Evolutionary conservation across 2,329 filamentous ascomycete species (phyloP), one percentile per base, ranked within the genome.

Genomic region (Microsporum canis): DNA sequence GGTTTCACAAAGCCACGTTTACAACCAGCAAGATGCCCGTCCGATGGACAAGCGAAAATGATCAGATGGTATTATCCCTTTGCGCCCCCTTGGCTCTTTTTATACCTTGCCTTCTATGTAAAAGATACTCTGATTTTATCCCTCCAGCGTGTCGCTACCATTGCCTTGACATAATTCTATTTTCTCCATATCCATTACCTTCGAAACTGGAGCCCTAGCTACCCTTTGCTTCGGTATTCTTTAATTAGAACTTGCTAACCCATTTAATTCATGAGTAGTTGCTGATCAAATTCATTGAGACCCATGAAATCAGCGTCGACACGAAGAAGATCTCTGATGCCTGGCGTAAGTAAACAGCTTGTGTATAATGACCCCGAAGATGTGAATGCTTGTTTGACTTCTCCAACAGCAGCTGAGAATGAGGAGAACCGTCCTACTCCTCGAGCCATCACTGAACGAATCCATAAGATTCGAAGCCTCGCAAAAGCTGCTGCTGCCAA

Each of bases 211-310:
- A 23, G 17, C 17, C 17, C 17, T 23, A 23, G 17, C 17, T 23
- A 23, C 17, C 17, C 1, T 23, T 23, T 23, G 17, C 17, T 23
- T 23, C 17, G 17, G 10, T 10, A 36, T 36, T 10, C 10, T 5
- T 36, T 36, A 10, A 5, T 36, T 36, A 36, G 34, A 36, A 36
- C 5, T n/a, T 45, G 27, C 12, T 61, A 55, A 39, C 36, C 10
- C 6, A 36, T 56, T 23, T 58, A 49, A 49, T 41, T 10, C 43
- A 60, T 56, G 8, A 49, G 17, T 53, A 76, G 75, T 70, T 77
- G 5, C 67, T 77, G 0, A 62, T 75, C 1, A 76, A 74, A 36
- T 73, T 77, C 33, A 64, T 77, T 0, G 72, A 76, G 57, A 75
- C 71, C 8, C 73, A 75, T 29, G 65, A 73, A 0, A 34, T 77